phyloP scores from a whole-genome alignment of 2,329 filamentous ascomycete species.

The Neofusicoccum kwambonambiense region DNA sequence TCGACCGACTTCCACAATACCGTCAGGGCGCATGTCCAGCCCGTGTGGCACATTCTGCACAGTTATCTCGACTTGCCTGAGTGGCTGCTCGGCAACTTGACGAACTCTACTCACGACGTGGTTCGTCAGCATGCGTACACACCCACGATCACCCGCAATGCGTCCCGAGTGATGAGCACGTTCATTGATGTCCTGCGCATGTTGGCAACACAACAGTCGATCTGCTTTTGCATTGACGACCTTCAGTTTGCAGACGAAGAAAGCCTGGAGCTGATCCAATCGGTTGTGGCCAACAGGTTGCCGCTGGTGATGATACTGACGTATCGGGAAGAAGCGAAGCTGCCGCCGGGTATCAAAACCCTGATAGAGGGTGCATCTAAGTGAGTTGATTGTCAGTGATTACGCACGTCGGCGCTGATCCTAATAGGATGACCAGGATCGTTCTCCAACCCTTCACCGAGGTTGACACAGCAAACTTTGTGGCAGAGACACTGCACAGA shows the following conservation, averaged over 20 bases:
- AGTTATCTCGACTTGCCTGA: constrained; percentile 63
- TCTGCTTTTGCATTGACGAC: constrained; percentile 86
- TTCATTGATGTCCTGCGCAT: constrained; percentile 83
- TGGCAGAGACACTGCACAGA: constrained; percentile 76
- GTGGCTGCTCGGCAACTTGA: constrained; percentile 52
- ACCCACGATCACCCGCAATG: constrained; percentile 16
- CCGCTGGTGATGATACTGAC: constrained; percentile 82
- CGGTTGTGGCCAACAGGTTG: constrained; percentile 75
- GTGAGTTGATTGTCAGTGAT: neutral
- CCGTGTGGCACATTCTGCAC: constrained; percentile 59
- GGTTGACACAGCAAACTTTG: constrained; percentile 77
- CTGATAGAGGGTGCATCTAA: constrained; percentile 36
- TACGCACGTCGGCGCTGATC: neutral
- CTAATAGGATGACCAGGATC: constrained; percentile 45
- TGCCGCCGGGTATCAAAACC: constrained; percentile 37
- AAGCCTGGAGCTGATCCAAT: constrained; percentile 76
- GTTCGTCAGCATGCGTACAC: constrained; percentile 23
- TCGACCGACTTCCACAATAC: constrained; percentile 61
- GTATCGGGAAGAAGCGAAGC: constrained; percentile 41
- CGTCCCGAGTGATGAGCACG: constrained; percentile 72
- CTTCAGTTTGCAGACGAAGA: constrained; percentile 88
- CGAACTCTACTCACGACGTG: constrained; percentile 26
- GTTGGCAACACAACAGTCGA: constrained; percentile 78
- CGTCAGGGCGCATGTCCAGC: constrained; percentile 54
- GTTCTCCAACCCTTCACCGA: constrained; percentile 72